phyloP scores from a whole-genome alignment of 495 filamentous ascomycete genomes.

The Daldinia childiae region DNA sequence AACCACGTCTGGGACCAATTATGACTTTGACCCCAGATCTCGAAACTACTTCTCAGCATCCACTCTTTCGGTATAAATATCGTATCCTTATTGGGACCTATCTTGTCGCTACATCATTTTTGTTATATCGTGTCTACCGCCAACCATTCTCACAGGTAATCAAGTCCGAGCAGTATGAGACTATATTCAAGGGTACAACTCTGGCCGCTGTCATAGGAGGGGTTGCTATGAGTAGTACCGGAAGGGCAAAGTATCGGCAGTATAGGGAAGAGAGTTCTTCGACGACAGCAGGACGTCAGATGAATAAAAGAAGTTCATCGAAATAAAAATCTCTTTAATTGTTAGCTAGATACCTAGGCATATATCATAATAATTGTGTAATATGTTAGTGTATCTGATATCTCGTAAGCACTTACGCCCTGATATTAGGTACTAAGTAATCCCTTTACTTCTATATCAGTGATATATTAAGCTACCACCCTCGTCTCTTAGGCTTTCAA shows the following conservation, averaged over 20 bases:
- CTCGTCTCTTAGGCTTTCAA: not conserved
- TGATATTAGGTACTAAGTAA: not conserved
- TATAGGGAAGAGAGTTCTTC: slow-evolving; percentile 1
- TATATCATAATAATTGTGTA: too few species aligned
- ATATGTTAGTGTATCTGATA: too few species aligned
- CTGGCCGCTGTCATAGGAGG: slow-evolving; percentile 15
- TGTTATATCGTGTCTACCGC: slow-evolving; percentile 21
- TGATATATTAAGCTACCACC: not conserved
- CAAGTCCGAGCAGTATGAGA: slow-evolving; percentile 25
- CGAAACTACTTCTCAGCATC: slow-evolving; percentile 2
- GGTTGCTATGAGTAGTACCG: slow-evolving; percentile 15
- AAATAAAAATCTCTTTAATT: too few species aligned
- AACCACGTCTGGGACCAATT: too few species aligned
- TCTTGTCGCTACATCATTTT: slow-evolving; percentile 9
- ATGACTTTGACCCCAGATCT: slow-evolving; percentile 9
- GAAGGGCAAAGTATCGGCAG: slow-evolving; percentile 23
- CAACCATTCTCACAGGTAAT: slow-evolving; percentile 16
- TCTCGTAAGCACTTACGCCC: too few species aligned
- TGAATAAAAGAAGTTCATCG: too few species aligned
- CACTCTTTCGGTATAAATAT: slow-evolving; percentile 11
- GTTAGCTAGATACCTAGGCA: too few species aligned
- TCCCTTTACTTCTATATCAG: not conserved
- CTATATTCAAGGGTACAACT: slow-evolving; percentile 25
- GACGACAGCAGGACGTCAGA: too few species aligned
- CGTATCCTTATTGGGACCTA: slow-evolving; percentile 21